Percentiles rank a stretch among this genome's conserved stretches.
Evolutionary conservation across 306 rosid genomes (phyloP).

Genomic region (Prunus campanulata): DNA sequence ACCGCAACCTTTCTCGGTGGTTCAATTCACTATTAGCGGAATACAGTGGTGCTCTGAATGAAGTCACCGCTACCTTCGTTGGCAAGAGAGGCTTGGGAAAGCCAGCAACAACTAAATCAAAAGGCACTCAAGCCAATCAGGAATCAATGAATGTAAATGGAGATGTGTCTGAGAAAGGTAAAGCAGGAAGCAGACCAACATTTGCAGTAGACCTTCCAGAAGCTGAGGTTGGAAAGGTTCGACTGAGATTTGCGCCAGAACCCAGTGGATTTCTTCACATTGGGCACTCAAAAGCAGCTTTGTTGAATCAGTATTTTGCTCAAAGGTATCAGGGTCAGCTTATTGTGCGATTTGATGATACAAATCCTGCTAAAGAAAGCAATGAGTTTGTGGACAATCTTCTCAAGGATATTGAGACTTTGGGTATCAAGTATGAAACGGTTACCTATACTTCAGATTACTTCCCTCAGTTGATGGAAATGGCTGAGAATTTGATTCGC

Average conservation of each 20-base stretch:
- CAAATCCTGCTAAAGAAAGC: conserved; percentile 99
- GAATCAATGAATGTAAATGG: conserved; percentile 38
- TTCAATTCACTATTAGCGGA: conserved; percentile 66
- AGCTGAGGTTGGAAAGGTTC: conserved; percentile 85
- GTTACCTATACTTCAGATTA: conserved; percentile 84
- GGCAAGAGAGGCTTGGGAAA: conserved; percentile 63
- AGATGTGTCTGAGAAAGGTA: conserved; percentile 41
- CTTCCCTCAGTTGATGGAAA: conserved; percentile 75
- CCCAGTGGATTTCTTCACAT: conserved; percentile 98
- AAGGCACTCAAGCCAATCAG: conserved; percentile 38
- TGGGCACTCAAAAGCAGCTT: conserved; percentile 95
- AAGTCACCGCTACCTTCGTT: conserved; percentile 45
- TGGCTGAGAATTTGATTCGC: conserved; percentile 77
- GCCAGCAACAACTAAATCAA: conserved; percentile 37
- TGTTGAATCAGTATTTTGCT: conserved; percentile 88
- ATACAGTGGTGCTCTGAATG: conserved; percentile 46
- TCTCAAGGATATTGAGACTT: conserved; percentile 74
- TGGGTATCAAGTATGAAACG: conserved; percentile 62
- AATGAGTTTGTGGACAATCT: conserved; percentile 86
- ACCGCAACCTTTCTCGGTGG: conserved; percentile 78
- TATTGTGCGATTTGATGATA: conserved; percentile 85
- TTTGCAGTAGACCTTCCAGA: conserved; percentile 85
- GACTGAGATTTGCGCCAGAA: conserved; percentile 86
- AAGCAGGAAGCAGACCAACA: conserved; percentile 43
- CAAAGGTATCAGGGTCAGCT: conserved; percentile 65